Base-by-base conservation (phyloP, 2,329 filamentous ascomycete species). In the Xylariaceae sp. region DNA sequence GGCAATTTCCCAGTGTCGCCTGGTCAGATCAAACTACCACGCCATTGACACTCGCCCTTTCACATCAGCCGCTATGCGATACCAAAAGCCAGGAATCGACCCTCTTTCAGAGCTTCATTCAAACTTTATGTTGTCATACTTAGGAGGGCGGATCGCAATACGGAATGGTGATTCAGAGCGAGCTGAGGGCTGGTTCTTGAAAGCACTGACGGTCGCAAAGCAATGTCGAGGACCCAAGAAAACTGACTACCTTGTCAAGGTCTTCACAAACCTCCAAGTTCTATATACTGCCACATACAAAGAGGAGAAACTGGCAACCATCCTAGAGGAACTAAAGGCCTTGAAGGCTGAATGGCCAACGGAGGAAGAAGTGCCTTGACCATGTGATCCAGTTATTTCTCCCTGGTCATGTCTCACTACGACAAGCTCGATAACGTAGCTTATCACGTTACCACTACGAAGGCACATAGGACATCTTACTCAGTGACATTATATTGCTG, bases 171-270 rank as follows among this genome's bases (percentile, higher is more conserved):
- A 63, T 45, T 47, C 58, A 19, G 51, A 48, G 14, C 54, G 61
- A 37, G 61, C 61, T 1, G 61, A 63, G 33, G 58, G 44, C n/a
- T 59, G 56, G 44, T 59, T 63, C 45, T 34, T 61, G 31, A 59
- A 54, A 41, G 58, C 61, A 28, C 51, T 51, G 45, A 17, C 19
- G 17, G 45, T 44, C 21, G 55, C 61, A 7, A 53, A 28, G 28
- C 39, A 60, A 39, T 37, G 37, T 26, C 16, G 11, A 9, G 16
- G 36, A 29, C 39, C 43, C 12, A 48, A 48, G 26, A 19, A 57
- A 14, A 36, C 29, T 12, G 55, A 59, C 34, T 63, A 61, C 41
- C 43, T 37, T 29, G 24, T 26, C 26, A 63, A 63, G 46, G 41
- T 26, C 31, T 58, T 52, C 17, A 53, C 55, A 1, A 61, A 61